Conservation (phyloP, 2,329 filamentous ascomycete genomes). For the Aspergillus versicolor region DNA sequence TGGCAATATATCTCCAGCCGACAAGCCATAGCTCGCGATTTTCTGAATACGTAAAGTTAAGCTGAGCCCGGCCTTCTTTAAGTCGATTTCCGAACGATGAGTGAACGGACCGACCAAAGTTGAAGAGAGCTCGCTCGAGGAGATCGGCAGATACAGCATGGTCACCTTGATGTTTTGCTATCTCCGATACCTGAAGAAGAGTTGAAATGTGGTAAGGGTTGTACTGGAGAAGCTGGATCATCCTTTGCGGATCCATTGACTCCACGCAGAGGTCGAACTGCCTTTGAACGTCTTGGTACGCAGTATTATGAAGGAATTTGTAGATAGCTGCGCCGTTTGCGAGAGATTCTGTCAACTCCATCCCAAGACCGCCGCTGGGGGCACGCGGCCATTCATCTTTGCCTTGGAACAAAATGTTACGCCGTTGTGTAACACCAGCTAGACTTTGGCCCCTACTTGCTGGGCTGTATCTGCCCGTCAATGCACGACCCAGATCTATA, state of each 20-base stretch:
- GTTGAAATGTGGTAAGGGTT: slow-evolving; percentile 91
- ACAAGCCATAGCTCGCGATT: slow-evolving; percentile 93
- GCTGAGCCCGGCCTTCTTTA: slow-evolving; percentile 71
- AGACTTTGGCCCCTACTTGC: slow-evolving; percentile 63
- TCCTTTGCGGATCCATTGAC: slow-evolving; percentile 76
- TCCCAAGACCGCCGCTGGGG: slow-evolving; percentile 76
- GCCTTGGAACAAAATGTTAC: slow-evolving; percentile 82
- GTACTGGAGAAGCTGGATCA: slow-evolving; percentile 71
- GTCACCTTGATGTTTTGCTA: slow-evolving; percentile 89
- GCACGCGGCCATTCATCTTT: slow-evolving; percentile 84
- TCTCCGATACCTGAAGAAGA: slow-evolving; percentile 87
- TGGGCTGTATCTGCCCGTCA: slow-evolving; percentile 53
- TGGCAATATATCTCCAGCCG: slow-evolving; percentile 83
- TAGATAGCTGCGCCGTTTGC: slow-evolving; percentile 67
- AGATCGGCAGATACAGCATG: slow-evolving; percentile 82
- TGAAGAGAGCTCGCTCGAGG: slow-evolving; percentile 86
- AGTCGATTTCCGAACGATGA: slow-evolving; percentile 77
- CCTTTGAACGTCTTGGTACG: slow-evolving; percentile 72
- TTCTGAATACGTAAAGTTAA: slow-evolving; percentile 78
- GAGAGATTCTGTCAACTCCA: slow-evolving; percentile 65
- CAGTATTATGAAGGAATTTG: slow-evolving; percentile 69
- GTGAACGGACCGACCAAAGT: slow-evolving; percentile 84
- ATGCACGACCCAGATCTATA: slow-evolving; percentile 54
- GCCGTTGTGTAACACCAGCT: slow-evolving; percentile 68
- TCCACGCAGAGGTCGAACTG: slow-evolving; percentile 79